A percentile compares a stretch with the other conserved stretches of the same genome.
These are phyloP conservation scores for Millerozyma acaciae DNA, from an alignment of 805 yeast genomes.

Conservation along the genomic window DNA sequence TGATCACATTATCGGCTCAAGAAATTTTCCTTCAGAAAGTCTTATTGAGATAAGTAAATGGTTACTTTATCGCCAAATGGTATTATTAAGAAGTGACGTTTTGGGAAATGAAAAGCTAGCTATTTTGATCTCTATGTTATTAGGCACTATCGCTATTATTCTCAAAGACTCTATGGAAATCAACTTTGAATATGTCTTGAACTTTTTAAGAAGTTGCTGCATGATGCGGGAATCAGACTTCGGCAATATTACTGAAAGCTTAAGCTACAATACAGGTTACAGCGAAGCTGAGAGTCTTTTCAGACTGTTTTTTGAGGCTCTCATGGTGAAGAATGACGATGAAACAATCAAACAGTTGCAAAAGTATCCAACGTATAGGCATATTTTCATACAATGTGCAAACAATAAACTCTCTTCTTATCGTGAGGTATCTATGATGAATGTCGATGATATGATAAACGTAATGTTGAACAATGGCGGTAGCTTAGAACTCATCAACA, in stretches of 20 bases:
- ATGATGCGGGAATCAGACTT: conserved; percentile 29
- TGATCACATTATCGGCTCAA: no score
- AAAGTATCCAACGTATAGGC: conserved; percentile 26
- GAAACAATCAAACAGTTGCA: conserved; percentile 27
- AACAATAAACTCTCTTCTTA: conserved; percentile 18
- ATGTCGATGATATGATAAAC: conserved; percentile 27
- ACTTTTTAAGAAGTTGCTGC: conserved; percentile 31
- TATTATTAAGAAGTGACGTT: conserved; percentile 25
- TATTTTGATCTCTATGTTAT: conserved; percentile 27
- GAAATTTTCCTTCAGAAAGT: no score
- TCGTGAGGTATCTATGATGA: conserved; percentile 15
- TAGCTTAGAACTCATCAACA: conserved; percentile 25
- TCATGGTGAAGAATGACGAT: conserved; percentile 34
- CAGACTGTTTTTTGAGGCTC: conserved; percentile 27
- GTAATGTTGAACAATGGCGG: conserved; percentile 37
- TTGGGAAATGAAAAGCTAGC: conserved; percentile 31
- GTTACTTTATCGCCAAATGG: conserved; percentile 31
- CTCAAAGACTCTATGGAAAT: background rate
- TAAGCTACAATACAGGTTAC: conserved; percentile 16
- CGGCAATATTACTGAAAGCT: conserved; percentile 10
- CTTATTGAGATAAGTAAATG: conserved; percentile 20
- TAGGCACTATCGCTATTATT: conserved; percentile 21
- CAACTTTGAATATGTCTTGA: conserved; percentile 28
- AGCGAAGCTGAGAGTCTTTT: conserved; percentile 13
- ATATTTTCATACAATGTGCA: conserved; percentile 22